These are phyloP conservation scores for Ogataea trehaloabstinens DNA, from an alignment of 805 yeast genomes.

Conservation along the genomic window DNA sequence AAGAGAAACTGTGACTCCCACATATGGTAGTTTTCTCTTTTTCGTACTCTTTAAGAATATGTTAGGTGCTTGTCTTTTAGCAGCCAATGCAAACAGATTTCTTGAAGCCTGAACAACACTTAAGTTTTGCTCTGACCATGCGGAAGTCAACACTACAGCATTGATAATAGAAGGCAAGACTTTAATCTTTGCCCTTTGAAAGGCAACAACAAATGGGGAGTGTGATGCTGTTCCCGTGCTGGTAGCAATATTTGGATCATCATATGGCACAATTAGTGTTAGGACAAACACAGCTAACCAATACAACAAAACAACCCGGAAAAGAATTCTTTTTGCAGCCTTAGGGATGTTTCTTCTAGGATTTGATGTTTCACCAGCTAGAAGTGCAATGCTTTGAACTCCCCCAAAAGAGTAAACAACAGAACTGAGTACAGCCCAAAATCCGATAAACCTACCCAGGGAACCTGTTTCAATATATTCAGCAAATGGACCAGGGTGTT, in stretches of 20 bases:
- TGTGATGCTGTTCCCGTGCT: conserved; percentile 55
- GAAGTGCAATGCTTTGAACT: conserved; percentile 32
- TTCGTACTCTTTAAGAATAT: conserved; percentile 56
- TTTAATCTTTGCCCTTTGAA: conserved; percentile 55
- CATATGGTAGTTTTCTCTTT: conserved; percentile 57
- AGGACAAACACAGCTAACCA: conserved; percentile 33
- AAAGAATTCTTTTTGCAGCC: conserved; percentile 21
- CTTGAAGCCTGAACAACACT: conserved; percentile 67
- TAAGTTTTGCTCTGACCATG: conserved; percentile 63
- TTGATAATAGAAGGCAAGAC: conserved; percentile 72
- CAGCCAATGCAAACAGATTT: conserved; percentile 61
- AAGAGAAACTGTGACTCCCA: conserved; percentile 47
- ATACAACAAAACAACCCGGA: conserved; percentile 24
- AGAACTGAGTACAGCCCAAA: conserved; percentile 55
- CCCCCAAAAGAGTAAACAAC: conserved; percentile 60
- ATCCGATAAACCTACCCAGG: conserved; percentile 42
- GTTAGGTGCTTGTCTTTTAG: conserved; percentile 64
- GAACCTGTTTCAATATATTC: conserved; percentile 43
- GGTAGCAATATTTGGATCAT: conserved; percentile 40
- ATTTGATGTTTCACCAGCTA: conserved; percentile 21
- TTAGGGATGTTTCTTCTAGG: conserved; percentile 26
- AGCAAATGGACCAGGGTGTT: conserved; percentile 40
- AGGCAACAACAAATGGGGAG: conserved; percentile 78
- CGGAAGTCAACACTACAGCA: conserved; percentile 54
- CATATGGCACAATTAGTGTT: conserved; percentile 44